Base-by-base conservation (phyloP, 163 green algal species). In the Scenedesmus sp. region DNA sequence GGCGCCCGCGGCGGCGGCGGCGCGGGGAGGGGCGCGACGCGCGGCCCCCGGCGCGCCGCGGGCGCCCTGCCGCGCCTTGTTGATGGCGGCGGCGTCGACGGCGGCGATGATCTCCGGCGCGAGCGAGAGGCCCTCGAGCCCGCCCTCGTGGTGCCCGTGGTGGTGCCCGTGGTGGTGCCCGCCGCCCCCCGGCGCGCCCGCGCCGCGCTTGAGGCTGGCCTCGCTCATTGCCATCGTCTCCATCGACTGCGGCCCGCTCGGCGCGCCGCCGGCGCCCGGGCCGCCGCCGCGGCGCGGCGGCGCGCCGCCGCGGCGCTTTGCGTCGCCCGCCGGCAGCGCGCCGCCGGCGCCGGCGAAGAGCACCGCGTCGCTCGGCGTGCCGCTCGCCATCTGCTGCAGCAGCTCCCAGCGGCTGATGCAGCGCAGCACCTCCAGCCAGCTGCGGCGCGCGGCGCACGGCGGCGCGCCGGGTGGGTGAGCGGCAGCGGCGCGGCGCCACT, bases 351-450 rank as follows among this genome's bases (percentile, higher is more conserved):
- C 28, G 28, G 88, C 88, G 79, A 99, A 98, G 18, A 98, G 85
- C 28, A 82, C 81, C 3, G 91, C 90, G 64, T 99, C 95, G 9
- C 90, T 93, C 36, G 93, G 91, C 65, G 90, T 92, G 29, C 95
- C 94, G 54, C 91, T 90, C 4, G 87, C 78, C 15, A 96, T 83
- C 83, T 96, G 90, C 85, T 94, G 86, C 77, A 99, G 87, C 78
- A 98, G 89, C 84, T 98, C 96, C 84, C 94, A 98, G 24, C 94
- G 90, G 22, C 89, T 96, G 64, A 98, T 91, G 83, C 93, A 98
- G 65, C 91, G 90, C 57, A 99, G 87, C 64, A 99, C 87, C 75
- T 98, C 92, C 26, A 89, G 85, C 96, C 96, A 99, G 53, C 92
- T 88, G 56, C 9, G 22, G 0, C 26, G 24, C 42, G 34, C 20